Conservation (phyloP, 352 stramenopile genomes). For the Pilasporangium apinafurcum region DNA sequence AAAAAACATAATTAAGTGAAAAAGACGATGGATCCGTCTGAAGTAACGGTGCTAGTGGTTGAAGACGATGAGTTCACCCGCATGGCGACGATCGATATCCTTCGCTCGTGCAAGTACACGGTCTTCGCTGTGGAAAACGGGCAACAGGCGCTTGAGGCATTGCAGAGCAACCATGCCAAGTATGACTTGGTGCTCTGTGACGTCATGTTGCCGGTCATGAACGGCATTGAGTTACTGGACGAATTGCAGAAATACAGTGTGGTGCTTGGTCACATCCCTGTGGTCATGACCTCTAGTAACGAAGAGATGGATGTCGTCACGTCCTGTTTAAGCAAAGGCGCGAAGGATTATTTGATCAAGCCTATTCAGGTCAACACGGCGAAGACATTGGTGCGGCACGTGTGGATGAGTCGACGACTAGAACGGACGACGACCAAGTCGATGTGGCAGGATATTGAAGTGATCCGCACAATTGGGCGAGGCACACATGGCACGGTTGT, state of each 20-base stretch:
- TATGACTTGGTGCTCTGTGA: constrained; percentile 88
- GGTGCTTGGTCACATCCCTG: constrained; percentile 74
- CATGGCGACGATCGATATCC: constrained; percentile 86
- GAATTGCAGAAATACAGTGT: constrained; percentile 65
- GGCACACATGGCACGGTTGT: constrained; percentile 83
- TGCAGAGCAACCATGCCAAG: constrained; percentile 63
- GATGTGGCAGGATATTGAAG: constrained; percentile 83
- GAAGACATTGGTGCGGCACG: constrained; percentile 86
- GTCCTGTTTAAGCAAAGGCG: constrained; percentile 81
- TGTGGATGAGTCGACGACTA: constrained; percentile 74
- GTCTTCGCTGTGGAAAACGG: constrained; percentile 84
- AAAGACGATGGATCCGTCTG: constrained; percentile 75
- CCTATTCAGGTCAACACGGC: constrained; percentile 87
- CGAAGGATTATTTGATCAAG: constrained; percentile 90
- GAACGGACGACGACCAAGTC: constrained; percentile 58
- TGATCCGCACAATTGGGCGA: constrained; percentile 83
- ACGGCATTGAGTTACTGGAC: constrained; percentile 82
- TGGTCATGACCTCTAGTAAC: constrained; percentile 89
- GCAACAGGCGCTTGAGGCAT: constrained; percentile 60
- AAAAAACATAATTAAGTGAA: too few relatives aligned
- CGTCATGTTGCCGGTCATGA: constrained; percentile 88
- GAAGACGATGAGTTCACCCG: constrained; percentile 88
- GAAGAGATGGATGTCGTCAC: constrained; percentile 89
- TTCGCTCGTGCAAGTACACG: constrained; percentile 81
- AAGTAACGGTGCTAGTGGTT: constrained; percentile 86